Evolutionary conservation across 352 stramenopile genomes (phyloP).

Genomic region (Phytophthora brassicae): DNA sequence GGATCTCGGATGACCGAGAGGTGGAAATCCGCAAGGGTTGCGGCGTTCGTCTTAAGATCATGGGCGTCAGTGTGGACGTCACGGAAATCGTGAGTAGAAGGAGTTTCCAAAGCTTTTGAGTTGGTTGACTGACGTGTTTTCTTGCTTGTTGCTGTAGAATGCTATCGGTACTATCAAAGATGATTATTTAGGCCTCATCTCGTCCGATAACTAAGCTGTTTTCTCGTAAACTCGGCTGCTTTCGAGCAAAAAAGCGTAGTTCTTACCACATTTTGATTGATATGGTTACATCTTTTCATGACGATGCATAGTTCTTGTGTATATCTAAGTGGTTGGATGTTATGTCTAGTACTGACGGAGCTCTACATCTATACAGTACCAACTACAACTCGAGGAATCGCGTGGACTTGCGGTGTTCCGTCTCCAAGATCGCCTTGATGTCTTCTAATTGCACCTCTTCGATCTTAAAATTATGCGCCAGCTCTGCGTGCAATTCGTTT

Average conservation of each 20-base stretch:
- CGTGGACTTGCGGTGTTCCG: slow-evolving; percentile 71
- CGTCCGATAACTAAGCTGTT: slow-evolving; percentile 65
- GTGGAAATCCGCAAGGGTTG: slow-evolving; percentile 96
- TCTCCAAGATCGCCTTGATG: slow-evolving; percentile 47
- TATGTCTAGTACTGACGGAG: slow-evolving; percentile 9
- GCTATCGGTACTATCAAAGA: slow-evolving; percentile 98
- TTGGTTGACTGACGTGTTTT: slow-evolving; percentile 13
- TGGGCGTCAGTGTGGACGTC: slow-evolving; percentile 96
- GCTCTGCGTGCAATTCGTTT: slow-evolving; percentile 43
- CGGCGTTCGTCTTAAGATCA: slow-evolving; percentile 96
- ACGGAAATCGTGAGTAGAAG: slow-evolving; percentile 87
- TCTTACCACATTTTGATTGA: slow-evolving; percentile 24
- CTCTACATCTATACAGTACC: slow-evolving; percentile 9
- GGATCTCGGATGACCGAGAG: slow-evolving; percentile 97
- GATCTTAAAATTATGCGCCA: slow-evolving; percentile 62
- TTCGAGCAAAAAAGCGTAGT: slow-evolving; percentile 18
- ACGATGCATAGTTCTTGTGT: slow-evolving; percentile 11
- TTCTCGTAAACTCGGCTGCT: neutral
- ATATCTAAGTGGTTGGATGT: neutral
- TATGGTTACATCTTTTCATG: slow-evolving; percentile 27
- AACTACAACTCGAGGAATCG: slow-evolving; percentile 54
- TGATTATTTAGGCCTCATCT: slow-evolving; percentile 97
- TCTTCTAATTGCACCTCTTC: slow-evolving; percentile 51
- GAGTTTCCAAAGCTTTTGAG: neutral
- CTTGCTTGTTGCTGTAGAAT: slow-evolving; percentile 58